These are phyloP conservation scores for Lipomyces starkeyi DNA, from an alignment of 805 yeast species.

Conservation along the genomic window DNA sequence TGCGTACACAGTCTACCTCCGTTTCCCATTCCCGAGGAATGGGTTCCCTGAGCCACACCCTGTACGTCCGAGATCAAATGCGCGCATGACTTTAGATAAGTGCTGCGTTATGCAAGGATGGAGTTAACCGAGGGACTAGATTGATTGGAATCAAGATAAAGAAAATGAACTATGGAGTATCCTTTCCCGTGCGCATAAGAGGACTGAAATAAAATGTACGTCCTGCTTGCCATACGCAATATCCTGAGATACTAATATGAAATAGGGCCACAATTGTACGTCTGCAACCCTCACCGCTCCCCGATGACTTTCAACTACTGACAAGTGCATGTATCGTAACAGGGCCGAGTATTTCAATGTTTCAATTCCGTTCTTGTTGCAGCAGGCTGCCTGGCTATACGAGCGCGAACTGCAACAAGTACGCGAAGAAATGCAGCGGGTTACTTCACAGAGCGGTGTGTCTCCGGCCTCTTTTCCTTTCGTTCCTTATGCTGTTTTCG, in stretches of 20 bases:
- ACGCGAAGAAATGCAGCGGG: conserved; percentile 44
- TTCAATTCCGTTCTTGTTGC: conserved; percentile 47
- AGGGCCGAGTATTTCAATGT: conserved; percentile 48
- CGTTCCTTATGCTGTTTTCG: background rate
- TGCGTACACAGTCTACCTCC: conserved; percentile 49
- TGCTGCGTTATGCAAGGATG: background rate
- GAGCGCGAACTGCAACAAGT: conserved; percentile 49
- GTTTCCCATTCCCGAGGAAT: conserved; percentile 52
- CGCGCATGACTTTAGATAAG: background rate
- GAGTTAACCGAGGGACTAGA: conserved; percentile 22
- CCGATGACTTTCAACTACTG: background rate
- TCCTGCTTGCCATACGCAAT: background rate
- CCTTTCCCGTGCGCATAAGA: conserved; percentile 46
- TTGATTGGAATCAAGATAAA: conserved; percentile 45
- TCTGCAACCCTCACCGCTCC: background rate
- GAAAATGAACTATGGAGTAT: conserved; percentile 47
- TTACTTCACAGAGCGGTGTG: conserved; percentile 22
- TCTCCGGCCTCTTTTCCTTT: background rate
- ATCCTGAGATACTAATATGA: background rate
- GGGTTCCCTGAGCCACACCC: conserved; percentile 51
- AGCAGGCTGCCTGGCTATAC: conserved; percentile 53
- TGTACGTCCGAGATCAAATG: conserved; percentile 33
- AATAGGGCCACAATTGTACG: conserved; percentile 47
- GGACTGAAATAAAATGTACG: conserved; percentile 47
- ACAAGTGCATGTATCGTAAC: conserved; percentile 39